Base-by-base conservation (phyloP, 2,329 filamentous ascomycete genomes). In the Chrysosphaeria jannelii region DNA sequence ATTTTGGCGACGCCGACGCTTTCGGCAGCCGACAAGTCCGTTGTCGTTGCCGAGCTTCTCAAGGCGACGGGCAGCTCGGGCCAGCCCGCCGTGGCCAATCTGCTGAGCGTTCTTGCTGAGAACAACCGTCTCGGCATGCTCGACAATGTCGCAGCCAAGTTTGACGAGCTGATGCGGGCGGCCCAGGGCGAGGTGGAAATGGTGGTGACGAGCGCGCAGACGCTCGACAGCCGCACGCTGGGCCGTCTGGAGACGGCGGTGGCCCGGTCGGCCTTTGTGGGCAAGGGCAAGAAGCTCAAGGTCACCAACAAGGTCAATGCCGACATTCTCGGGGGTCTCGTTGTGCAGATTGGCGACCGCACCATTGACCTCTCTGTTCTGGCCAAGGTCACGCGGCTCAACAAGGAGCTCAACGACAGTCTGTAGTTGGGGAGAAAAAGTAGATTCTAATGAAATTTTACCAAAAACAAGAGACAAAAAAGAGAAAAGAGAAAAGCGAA, bases 291-390 rank as follows among this genome's bases (percentile, higher is more conserved):
- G 69, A 93, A 89, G 60, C 65, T 93, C 49, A 93, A 90, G 69
- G 41, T 93, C 39, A 74, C 76, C 38, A 71, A 88, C 52, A 70
- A 76, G 58, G 72, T 93, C 48, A 85, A 90, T 63, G 61, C 81
- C 30, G 81, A 93, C 28, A 81, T 97, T 42, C 51, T 88, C 35
- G 85, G 85, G 35, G 85, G 85, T 31, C 66, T 97, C 35, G 51
- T 97, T 34, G 81, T 97, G 42, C 81, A 93, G 55, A 71, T 93
- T 36, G 81, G 79, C 41, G 81, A 93, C 60, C 72, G 81, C 44
- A 93, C 81, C 46, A 90, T 97, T 44, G 85, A 97, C 52, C 70
- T 91, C 37, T 85, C 71, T 50, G 79, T 97, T 41, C 81, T 81
- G 23, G 58, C 72, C 46, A 88, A 81, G 62, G 70, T 97, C 50